These are phyloP conservation scores for Sporothrix pseudoabietina DNA, from an alignment of 2,329 filamentous ascomycete genomes.

Conservation along the genomic window DNA sequence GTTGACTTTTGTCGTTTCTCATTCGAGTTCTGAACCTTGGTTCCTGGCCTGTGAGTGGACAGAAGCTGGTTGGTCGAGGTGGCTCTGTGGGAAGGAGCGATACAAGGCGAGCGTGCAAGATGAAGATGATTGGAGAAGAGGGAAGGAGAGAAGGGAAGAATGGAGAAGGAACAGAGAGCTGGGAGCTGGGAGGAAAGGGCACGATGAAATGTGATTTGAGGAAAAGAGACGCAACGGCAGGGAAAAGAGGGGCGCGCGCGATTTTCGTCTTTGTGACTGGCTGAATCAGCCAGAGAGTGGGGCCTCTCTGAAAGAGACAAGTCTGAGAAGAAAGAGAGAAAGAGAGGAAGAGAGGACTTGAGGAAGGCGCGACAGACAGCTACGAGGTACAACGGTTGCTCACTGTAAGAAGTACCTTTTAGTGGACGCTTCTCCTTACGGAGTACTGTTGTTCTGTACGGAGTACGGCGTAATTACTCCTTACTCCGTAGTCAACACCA, in stretches of 20 bases:
- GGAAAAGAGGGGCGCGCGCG: constrained; percentile 41
- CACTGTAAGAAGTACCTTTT: too few species aligned
- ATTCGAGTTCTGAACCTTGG: background rate
- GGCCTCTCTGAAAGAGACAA: background rate
- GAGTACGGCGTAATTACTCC: too few species aligned
- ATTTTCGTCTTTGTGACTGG: constrained; percentile 50
- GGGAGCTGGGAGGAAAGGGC: background rate
- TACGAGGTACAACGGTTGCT: background rate
- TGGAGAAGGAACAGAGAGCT: constrained; percentile 33
- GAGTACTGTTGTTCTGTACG: too few species aligned
- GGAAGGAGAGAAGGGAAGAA: constrained; percentile 41
- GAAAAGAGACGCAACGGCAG: constrained; percentile 36
- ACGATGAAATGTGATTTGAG: constrained; percentile 55
- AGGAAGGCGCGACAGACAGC: background rate
- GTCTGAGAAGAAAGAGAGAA: background rate
- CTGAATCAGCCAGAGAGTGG: constrained; percentile 43
- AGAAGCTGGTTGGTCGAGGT: background rate
- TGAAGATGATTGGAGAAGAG: constrained; percentile 52
- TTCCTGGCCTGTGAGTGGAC: constrained; percentile 28
- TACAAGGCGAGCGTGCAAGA: constrained; percentile 31
- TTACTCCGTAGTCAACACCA: background rate
- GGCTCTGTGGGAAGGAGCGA: background rate
- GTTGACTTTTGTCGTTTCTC: background rate
- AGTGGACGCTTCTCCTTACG: too few species aligned
- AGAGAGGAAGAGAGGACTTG: background rate